A percentile compares a stretch with the other conserved stretches of the same genome.
Evolutionary conservation across 371 early-diverging fungal genomes (phyloP).

Genomic region (Mortierella sp.): DNA sequence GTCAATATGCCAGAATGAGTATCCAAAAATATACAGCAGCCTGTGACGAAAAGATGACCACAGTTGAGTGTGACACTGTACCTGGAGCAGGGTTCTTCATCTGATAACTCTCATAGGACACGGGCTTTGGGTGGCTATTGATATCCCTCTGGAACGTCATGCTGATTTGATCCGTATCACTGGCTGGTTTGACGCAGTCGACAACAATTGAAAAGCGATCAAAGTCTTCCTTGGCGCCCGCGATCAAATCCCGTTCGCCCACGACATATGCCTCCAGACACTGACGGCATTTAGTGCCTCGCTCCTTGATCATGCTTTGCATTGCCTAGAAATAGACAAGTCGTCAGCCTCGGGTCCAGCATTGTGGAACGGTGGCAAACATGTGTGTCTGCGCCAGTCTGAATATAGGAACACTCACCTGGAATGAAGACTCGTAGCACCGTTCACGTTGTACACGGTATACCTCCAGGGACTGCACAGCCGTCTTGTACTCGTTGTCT

Average conservation of each 20-base stretch:
- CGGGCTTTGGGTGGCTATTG: conserved; percentile 56
- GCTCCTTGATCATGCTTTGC: conserved; percentile 58
- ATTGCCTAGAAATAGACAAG: no score
- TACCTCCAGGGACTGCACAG: conserved; percentile 61
- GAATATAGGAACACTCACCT: conserved; percentile 55
- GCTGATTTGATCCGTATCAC: conserved; percentile 52
- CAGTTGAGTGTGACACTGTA: conserved; percentile 1
- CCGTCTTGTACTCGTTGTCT: conserved; percentile 69
- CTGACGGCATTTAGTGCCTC: conserved; percentile 53
- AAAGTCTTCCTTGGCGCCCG: conserved; percentile 49
- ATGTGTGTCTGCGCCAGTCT: no score
- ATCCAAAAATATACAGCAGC: no score
- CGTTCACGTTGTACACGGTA: conserved; percentile 61
- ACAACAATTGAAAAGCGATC: conserved; percentile 37
- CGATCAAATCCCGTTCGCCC: conserved; percentile 54
- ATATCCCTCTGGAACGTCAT: conserved; percentile 57
- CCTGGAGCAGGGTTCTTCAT: conserved; percentile 36
- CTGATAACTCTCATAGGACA: conserved; percentile 63
- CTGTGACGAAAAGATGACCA: not conserved
- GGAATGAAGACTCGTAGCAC: conserved; percentile 55
- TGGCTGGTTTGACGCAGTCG: conserved; percentile 46
- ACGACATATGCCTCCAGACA: conserved; percentile 56
- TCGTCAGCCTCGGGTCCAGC: no score
- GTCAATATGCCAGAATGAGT: no score
- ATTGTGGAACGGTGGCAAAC: no score